Evolutionary conservation across 1,284 basidiomycete genomes (phyloP).

Genomic region (Pterulicium gracile): DNA sequence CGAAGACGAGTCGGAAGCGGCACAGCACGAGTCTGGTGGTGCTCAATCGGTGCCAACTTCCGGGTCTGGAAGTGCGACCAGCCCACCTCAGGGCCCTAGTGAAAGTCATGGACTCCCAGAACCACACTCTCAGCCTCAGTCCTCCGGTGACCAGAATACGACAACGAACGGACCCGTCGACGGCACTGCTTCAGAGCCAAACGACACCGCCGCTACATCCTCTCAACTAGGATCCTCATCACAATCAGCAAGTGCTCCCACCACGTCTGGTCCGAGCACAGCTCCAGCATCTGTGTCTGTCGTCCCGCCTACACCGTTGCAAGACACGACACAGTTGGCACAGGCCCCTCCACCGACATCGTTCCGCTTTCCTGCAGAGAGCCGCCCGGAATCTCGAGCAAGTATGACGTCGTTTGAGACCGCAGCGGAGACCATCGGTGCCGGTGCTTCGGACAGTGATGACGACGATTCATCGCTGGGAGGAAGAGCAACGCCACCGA

Average conservation of each 20-base stretch:
- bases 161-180: neutral
- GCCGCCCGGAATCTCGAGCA: conserved; percentile 1
- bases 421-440: neutral
- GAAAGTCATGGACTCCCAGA: neutral
- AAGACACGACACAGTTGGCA: neutral
- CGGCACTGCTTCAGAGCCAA: neutral
- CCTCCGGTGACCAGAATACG: neutral
- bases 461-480: neutral
- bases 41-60: too few relatives aligned
- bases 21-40: too few relatives aligned
- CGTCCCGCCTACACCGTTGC: neutral
- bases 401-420: conserved; percentile 2
- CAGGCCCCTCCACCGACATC: neutral
- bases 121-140: neutral
- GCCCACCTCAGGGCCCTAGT: neutral
- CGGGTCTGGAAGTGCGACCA: neutral
- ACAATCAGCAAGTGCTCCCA: neutral
- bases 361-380: neutral
- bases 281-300: neutral
- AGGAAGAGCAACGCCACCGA: neutral
- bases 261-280: neutral
- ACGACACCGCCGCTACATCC: neutral
- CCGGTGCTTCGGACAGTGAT: neutral
- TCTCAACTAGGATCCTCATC: neutral
- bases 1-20: neutral